Percentiles rank a stretch among this genome's conserved stretches.
These are phyloP conservation scores for Bruguiera hainesii DNA, from an alignment of 441 rosid genomes.

Conservation along the genomic window DNA sequence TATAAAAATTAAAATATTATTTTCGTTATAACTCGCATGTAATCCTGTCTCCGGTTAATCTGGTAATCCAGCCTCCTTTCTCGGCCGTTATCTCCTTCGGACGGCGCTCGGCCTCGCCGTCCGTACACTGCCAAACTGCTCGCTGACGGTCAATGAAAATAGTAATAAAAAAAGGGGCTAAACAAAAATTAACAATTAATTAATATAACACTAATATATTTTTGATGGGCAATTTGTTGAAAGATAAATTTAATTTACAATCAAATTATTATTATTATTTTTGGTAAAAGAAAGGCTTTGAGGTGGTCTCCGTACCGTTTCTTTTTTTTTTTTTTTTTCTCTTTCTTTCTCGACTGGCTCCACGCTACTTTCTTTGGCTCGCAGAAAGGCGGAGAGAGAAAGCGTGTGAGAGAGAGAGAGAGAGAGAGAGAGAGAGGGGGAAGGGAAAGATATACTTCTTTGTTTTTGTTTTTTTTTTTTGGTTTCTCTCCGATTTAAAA, in stretches of 20 bases:
- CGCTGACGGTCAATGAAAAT: slow-evolving; percentile 12
- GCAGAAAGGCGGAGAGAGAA: slow-evolving; percentile 22
- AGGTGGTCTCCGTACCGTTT: slow-evolving; percentile 34
- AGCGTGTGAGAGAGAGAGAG: slow-evolving; percentile 2
- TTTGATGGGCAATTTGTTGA: background rate
- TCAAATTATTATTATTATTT: too few relatives aligned
- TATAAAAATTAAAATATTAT: too few relatives aligned
- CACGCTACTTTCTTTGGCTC: background rate
- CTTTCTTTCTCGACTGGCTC: slow-evolving; percentile 33
- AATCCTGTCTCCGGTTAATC: slow-evolving; percentile 16
- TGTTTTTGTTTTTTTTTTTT: background rate
- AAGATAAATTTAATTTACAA: background rate
- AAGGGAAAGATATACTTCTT: slow-evolving; percentile 11
- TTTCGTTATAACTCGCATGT: too few relatives aligned
- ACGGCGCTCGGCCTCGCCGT: slow-evolving; percentile 14
- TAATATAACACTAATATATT: too few relatives aligned
- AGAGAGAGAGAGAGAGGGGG: background rate
- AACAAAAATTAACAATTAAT: background rate
- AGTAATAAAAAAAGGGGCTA: background rate
- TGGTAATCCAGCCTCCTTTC: slow-evolving; percentile 15
- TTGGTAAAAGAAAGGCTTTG: slow-evolving; percentile 19
- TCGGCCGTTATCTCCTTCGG: slow-evolving; percentile 27
- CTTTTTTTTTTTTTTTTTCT: slow-evolving; percentile 12
- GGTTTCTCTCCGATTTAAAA: slow-evolving; percentile 1
- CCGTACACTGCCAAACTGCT: slow-evolving; percentile 22